Base-by-base conservation (phyloP, 2,329 filamentous ascomycete species). In the Phialemoniopsis sp. region DNA sequence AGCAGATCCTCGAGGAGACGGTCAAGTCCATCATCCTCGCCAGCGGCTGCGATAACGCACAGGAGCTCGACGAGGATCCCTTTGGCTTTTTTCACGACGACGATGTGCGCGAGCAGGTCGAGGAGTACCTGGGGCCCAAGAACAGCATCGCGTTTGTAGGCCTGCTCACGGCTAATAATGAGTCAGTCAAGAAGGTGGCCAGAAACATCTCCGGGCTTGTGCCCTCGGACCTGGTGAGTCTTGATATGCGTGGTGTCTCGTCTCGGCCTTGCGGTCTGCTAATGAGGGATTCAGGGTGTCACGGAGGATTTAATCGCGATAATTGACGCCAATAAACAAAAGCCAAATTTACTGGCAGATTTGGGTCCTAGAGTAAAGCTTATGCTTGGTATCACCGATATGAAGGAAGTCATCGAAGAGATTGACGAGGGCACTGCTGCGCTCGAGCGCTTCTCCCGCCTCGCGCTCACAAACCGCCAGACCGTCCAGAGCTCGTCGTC, bases 381-480 rank as follows among this genome's bases (percentile, higher is more conserved):
- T 6, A 3, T 31, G 15, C 31, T 41, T 15, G 16, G 31, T 3
- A 34, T 38, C 8, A 41, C 5, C 8, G 36, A 38, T 3, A 34
- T 41, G 17, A 41, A 38, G 21, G n/a, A 21, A 3, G 30, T 31
- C 34, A 38, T 35, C 9, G 29, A 41, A n/a, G 39, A 41, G 39
- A 29, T 41, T 13, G 39, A 41, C 26, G 28, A 19, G 2, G 8
- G 13, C 18, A 31, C n/a, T 9, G n/a, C 32, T n/a, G n/a, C 30
- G 31, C 30, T 41, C 6, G 31, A 29, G 1, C 39, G 39, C 14
- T 29, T 38, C 31, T 29, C 9, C 4, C 32, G 17, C 2, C n/a
- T 41, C 13, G 10, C 18, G 5, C 17, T 41, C 13, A 34, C 35
- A 2, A 41, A 41, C 31, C 19, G 36, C 8, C 35, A 41, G 29